Evolutionary conservation across 805 yeast species (phyloP).

Genomic region (Starmerella kuoi): DNA sequence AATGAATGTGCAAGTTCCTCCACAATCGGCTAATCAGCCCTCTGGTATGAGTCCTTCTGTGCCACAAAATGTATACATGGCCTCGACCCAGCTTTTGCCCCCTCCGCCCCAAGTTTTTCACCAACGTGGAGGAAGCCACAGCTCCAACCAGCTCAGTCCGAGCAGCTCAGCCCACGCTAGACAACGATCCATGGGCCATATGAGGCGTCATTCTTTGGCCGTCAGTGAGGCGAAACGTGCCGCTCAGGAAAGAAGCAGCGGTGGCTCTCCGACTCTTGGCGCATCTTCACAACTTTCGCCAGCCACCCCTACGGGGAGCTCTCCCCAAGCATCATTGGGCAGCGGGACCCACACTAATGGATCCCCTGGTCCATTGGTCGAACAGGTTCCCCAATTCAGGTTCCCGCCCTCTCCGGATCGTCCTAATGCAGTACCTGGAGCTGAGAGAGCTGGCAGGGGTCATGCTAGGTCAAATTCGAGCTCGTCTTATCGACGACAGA

Average conservation of each 20-base stretch:
- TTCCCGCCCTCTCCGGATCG: constrained; percentile 38
- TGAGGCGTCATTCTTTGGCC: constrained; percentile 84
- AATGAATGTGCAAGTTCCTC: constrained; percentile 25
- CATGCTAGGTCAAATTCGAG: constrained; percentile 18
- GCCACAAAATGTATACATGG: not conserved
- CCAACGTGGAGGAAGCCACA: constrained; percentile 8
- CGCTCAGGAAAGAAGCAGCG: constrained; percentile 73
- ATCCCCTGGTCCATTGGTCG: constrained; percentile 1
- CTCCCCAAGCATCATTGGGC: not conserved
- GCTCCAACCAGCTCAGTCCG: constrained; percentile 6
- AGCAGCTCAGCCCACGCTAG: constrained; percentile 9
- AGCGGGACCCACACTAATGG: not conserved
- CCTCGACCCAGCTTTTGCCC: constrained; percentile 11
- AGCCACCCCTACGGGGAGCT: not conserved
- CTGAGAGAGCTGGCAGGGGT: constrained; percentile 4
- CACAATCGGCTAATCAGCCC: too few relatives aligned
- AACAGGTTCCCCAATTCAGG: constrained; percentile 34
- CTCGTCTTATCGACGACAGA: constrained; percentile 22
- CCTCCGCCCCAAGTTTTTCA: constrained; percentile 15
- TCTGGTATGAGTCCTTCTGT: not conserved
- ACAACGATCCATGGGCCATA: constrained; percentile 45
- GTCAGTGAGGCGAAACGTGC: constrained; percentile 88
- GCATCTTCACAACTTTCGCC: not conserved
- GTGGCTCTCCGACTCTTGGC: not conserved
- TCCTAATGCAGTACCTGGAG: not conserved